A percentile compares a stretch with the other conserved stretches of the same genome.
Conservation (phyloP, 2,329 filamentous ascomycete genomes). For the Paracamarosporium sp. region DNA sequence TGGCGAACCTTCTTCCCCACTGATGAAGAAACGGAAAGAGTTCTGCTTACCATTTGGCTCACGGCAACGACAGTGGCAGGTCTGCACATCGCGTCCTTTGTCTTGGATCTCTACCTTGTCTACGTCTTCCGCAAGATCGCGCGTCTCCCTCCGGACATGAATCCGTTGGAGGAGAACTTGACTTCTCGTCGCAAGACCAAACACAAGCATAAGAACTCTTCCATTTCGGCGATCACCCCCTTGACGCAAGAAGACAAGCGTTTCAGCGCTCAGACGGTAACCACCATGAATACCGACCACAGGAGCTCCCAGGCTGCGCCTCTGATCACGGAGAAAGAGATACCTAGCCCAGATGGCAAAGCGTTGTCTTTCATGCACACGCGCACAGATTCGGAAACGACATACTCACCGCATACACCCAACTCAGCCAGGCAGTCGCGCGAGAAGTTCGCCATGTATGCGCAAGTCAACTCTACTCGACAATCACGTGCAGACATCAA, state of each 20-base stretch:
- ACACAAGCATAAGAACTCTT: conserved; percentile 78
- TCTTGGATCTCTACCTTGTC: conserved; percentile 76
- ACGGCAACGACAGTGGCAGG: conserved; percentile 68
- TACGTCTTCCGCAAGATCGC: conserved; percentile 83
- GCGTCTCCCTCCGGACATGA: conserved; percentile 89
- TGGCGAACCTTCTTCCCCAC: conserved; percentile 76
- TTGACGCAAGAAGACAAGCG: conserved; percentile 63
- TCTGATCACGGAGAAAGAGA: conserved; percentile 37
- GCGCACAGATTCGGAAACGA: conserved; percentile 67
- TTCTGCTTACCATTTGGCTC: conserved; percentile 73
- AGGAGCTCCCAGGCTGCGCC: conserved; percentile 38
- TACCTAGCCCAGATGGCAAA: conserved; percentile 41
- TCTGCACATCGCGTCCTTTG: conserved; percentile 74
- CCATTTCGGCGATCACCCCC: conserved; percentile 53
- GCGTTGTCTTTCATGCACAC: conserved; percentile 83
- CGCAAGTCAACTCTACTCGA: conserved; percentile 41
- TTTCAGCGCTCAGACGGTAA: conserved; percentile 57
- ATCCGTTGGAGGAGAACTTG: conserved; percentile 85
- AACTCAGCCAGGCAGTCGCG: conserved; percentile 62
- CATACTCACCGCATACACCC: conserved; percentile 59
- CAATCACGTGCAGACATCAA: conserved; percentile 48
- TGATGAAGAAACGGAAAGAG: conserved; percentile 60
- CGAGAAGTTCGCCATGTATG: conserved; percentile 53
- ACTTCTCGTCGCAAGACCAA: conserved; percentile 68
- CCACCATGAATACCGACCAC: conserved; percentile 48